These are phyloP conservation scores for Iberis pinnata DNA, from an alignment of 345 rosid genomes.

Conservation along the genomic window DNA sequence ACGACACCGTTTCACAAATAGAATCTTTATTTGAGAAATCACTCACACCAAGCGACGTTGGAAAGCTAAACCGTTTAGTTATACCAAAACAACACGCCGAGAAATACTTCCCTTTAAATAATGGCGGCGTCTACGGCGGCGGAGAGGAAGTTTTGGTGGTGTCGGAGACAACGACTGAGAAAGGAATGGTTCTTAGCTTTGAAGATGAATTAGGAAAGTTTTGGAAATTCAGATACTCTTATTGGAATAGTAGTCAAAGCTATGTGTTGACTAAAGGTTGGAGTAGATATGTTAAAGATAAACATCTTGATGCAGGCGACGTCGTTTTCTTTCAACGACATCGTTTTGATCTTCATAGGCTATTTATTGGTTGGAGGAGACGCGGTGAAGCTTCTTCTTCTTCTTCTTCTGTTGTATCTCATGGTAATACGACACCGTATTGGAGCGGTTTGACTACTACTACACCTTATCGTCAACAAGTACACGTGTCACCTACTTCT, in stretches of 20 bases:
- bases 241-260: slow-evolving; percentile 81
- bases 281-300: slow-evolving; percentile 84
- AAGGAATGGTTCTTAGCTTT: slow-evolving; percentile 52
- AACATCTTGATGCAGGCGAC: slow-evolving; percentile 73
- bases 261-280: slow-evolving; percentile 89
- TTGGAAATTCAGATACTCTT: slow-evolving; percentile 81
- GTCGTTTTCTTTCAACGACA: slow-evolving; percentile 58
- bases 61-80: slow-evolving; percentile 83
- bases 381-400: slow-evolving; percentile 27
- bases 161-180: slow-evolving; percentile 27
- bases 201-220: slow-evolving; percentile 79
- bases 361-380: slow-evolving; percentile 73
- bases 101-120: slow-evolving; percentile 63
- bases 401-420: neutral
- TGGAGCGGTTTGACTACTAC: slow-evolving; percentile 23
- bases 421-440: slow-evolving; percentile 16
- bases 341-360: slow-evolving; percentile 37
- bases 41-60: slow-evolving; percentile 88
- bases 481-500: slow-evolving; percentile 29
- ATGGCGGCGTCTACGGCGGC: slow-evolving; percentile 22
- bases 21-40: slow-evolving; percentile 72
- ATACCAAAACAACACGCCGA: slow-evolving; percentile 91
- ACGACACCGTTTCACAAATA: slow-evolving; percentile 17
- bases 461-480: slow-evolving; percentile 32
- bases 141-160: slow-evolving; percentile 9